Conservation (phyloP, 345 rosid species). For the Acer campestre region DNA sequence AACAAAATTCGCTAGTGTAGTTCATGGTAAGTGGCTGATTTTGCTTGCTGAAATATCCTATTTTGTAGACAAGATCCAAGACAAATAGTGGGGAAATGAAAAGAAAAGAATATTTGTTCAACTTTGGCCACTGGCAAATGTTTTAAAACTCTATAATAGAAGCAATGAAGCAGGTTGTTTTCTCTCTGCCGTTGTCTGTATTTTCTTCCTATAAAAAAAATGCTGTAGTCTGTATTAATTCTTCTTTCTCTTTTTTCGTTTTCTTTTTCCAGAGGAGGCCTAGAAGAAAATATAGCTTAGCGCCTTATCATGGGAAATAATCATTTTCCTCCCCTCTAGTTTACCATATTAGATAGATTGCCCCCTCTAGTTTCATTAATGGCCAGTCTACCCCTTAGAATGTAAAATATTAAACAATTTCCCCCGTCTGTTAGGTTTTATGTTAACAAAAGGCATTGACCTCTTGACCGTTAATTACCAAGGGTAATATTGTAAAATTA, state of each 20-base stretch:
- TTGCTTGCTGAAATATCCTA: not conserved
- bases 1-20: not conserved
- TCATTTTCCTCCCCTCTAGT: too few relatives aligned
- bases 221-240: not conserved
- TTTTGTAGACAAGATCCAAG: not conserved
- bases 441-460: too few relatives aligned
- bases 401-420: too few relatives aligned
- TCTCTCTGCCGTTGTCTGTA: not conserved
- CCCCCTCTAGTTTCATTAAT: too few relatives aligned
- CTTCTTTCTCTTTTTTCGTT: too few relatives aligned
- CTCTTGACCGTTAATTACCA: too few relatives aligned
- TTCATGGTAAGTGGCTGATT: constrained; percentile 13
- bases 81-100: not conserved
- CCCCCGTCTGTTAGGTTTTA: too few relatives aligned
- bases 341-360: too few relatives aligned
- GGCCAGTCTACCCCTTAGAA: too few relatives aligned
- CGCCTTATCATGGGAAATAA: too few relatives aligned
- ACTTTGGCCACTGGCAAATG: not conserved
- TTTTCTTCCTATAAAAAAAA: too few relatives aligned
- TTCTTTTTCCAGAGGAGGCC: not conserved
- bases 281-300: not conserved
- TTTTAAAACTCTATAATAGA: not conserved
- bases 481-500: too few relatives aligned
- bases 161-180: not conserved
- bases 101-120: not conserved